Evolutionary conservation across 331 rosid species (phyloP).

Genomic region (Acacia pycnantha): DNA sequence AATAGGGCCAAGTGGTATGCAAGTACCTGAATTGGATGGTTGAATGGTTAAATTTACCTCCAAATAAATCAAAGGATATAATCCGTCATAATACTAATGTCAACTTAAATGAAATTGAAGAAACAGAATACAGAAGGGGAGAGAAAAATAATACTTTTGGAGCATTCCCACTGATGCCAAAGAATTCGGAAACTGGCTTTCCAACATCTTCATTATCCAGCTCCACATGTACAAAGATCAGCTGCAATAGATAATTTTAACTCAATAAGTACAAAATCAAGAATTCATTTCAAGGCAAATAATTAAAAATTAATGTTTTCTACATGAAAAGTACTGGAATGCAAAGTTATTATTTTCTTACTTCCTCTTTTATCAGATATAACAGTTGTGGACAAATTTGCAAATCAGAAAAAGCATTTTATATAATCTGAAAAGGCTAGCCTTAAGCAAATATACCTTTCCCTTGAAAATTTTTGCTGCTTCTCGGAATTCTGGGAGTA

Average conservation of each 20-base stretch:
- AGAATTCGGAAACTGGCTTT: constrained; percentile 89
- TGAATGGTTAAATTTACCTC: constrained; percentile 3
- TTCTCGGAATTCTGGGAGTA: constrained; percentile 63
- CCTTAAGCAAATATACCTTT: constrained; percentile 58
- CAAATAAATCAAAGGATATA: constrained; percentile 23
- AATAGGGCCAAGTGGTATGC: no score
- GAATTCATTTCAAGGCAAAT: constrained; percentile 1
- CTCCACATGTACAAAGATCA: constrained; percentile 84
- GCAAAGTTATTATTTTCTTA: background rate
- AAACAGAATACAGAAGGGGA: background rate
- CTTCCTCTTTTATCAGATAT: background rate
- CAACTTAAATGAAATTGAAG: constrained; percentile 1
- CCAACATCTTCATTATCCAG: constrained; percentile 84
- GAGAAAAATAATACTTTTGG: constrained; percentile 61
- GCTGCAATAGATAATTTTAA: constrained; percentile 58
- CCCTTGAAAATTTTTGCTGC: constrained; percentile 85
- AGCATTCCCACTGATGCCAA: constrained; percentile 71
- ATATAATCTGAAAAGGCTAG: constrained; percentile 16
- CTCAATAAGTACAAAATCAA: constrained; percentile 17
- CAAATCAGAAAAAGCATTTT: background rate
- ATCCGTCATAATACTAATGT: constrained; percentile 3
- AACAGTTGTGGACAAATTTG: constrained; percentile 20
- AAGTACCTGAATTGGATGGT: constrained; percentile 52
- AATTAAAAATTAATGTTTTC: background rate
- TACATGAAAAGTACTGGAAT: background rate